A percentile compares a stretch with the other conserved stretches of the same genome.
Evolutionary conservation across 2,329 filamentous ascomycete species (phyloP).

Genomic region (Botrytis medusae): DNA sequence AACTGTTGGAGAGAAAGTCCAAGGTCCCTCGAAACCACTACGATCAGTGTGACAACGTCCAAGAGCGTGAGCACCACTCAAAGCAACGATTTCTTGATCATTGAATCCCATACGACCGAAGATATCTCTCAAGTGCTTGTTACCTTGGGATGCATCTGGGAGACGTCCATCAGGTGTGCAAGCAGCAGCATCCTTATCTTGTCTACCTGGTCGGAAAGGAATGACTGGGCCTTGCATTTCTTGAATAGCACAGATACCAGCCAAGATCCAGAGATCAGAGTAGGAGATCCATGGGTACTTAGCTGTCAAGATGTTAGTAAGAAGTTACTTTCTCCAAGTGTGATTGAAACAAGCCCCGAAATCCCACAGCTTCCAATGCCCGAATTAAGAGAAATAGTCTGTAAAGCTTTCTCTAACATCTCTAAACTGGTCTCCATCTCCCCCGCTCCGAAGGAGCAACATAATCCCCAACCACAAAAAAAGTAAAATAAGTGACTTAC

Average conservation of each 20-base stretch:
- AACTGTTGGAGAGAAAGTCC: constrained; percentile 88
- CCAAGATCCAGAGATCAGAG: constrained; percentile 95
- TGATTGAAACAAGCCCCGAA: background rate
- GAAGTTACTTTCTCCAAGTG: background rate
- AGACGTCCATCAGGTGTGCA: constrained; percentile 94
- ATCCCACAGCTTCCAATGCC: background rate
- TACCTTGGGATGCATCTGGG: constrained; percentile 76
- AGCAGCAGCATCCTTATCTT: constrained; percentile 73
- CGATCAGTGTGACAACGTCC: constrained; percentile 88
- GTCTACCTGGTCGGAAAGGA: constrained; percentile 83
- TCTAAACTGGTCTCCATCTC: background rate
- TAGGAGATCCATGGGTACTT: constrained; percentile 95
- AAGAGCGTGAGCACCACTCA: constrained; percentile 81
- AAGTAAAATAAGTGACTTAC: constrained; percentile 46
- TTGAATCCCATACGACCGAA: constrained; percentile 98
- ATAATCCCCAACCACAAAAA: background rate
- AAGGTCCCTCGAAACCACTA: constrained; percentile 83
- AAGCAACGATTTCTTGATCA: constrained; percentile 92
- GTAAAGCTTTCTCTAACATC: background rate
- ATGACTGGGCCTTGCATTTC: constrained; percentile 90
- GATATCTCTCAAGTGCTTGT: constrained; percentile 83
- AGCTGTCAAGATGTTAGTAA: constrained; percentile 43
- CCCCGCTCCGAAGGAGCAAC: background rate
- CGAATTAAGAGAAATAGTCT: background rate
- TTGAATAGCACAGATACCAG: constrained; percentile 81